Evolutionary conservation across 2,329 filamentous ascomycete species (phyloP), one percentile per base, ranked within the genome.

Genomic region (Coniochaeta sp.): DNA sequence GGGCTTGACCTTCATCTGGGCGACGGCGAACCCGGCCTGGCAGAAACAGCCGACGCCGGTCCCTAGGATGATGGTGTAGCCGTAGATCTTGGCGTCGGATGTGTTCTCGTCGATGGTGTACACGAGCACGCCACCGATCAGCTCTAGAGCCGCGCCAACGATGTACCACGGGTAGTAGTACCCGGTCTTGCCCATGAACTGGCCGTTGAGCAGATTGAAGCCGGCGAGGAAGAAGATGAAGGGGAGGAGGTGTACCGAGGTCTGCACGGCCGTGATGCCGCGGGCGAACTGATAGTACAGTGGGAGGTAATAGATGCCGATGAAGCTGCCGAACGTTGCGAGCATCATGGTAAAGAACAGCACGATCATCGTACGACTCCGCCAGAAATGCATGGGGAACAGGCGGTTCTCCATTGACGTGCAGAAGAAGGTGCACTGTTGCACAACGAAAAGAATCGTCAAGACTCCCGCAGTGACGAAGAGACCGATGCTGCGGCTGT

Each of bases 281-380:
- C 69, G 69, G 0, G 71, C 71, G 65, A 82, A 83, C 62, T 79
- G 76, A 66, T 82, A 83, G 67, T 74, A 81, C 1, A 83, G 66
- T 0, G 81, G 81, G n/a, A 82, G 74, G 66, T 77, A 82, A 67
- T 81, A 83, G 24, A 77, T 67, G 16, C 65, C 56, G 9, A 73
- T 63, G 54, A 71, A 72, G 42, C 61, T 59, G 8, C 63, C 63
- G 16, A 66, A 62, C n/a, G 42, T 44, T 8, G 42, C 42, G 22
- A 44, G 42, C 42, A 44, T 44, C 42, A 72, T 76, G 6, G 69
- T 65, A 26, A 78, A 66, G 63, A 77, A 81, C 0, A 84, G 68
- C 0, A 81, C 64, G 8, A 79, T 62, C 52, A 75, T 66, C 3
- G 72, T 71, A 5, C 67, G 67, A 19, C 66, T 67, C 16, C 64